Base-by-base conservation (phyloP, 139 green algal genomes). In the Picochlorum costavermella region DNA sequence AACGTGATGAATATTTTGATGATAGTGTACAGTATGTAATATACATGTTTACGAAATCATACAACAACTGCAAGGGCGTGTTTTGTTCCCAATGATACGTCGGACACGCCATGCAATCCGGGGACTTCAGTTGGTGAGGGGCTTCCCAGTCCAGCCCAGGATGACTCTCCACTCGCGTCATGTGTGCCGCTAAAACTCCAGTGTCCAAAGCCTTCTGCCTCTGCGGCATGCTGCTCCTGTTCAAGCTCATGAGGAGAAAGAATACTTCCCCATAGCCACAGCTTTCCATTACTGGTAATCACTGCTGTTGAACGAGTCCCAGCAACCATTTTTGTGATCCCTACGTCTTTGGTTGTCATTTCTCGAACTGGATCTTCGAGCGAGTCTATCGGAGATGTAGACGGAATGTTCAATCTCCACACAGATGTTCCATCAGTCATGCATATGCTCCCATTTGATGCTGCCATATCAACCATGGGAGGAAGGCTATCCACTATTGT, bases 281-380 rank as follows among this genome's bases (percentile, higher is more conserved):
- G 68, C 46, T 61, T 49, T 1, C 84, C 84, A 12, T 63, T 49
- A 2, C 44, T 62, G 0, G 70, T 75, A 5, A 91, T 64, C 13
- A 74, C 84, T 9, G 70, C 84, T 25, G 64, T 72, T 20, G 74
- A 66, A 50, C 81, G 78, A 40, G 59, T 31, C 2, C 84, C 84
- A 0, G 78, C 80, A 28, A 43, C 48, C 26, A 91, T 37, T 13
- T 56, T 44, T 26, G 12, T 8, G 1, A 86, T 56, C 13, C 50
- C 44, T 33, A 63, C 64, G 29, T 71, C 64, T 0, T 51, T 51
- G 45, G 77, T 28, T n/a, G 63, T 8, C 60, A 87, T 56, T 44
- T 81, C 37, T 58, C 46, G 16, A 53, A 20, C 17, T 14, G 46
- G 46, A 23, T 53, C 16, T 23, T 53, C 46, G 9, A 53, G 46